These are phyloP conservation scores for Saccharomyces hybrid DNA, from an alignment of 1,139 yeast genomes.

Conservation along the genomic window DNA sequence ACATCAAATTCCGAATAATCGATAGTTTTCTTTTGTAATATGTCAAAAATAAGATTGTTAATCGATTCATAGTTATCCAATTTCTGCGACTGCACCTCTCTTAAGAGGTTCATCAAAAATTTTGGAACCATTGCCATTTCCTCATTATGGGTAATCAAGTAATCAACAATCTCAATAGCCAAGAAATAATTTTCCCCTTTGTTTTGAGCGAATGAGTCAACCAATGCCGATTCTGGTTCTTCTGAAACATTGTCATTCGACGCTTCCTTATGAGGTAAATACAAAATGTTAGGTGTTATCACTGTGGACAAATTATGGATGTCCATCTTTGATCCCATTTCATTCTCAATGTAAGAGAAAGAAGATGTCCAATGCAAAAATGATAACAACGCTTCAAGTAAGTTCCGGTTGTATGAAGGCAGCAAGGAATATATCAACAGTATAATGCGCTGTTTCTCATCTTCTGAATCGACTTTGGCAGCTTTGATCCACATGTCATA, in stretches of 20 bases:
- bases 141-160: constrained; percentile 75
- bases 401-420: constrained; percentile 76
- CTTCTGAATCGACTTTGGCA: constrained; percentile 47
- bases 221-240: constrained; percentile 26
- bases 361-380: constrained; percentile 95
- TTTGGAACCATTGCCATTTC: constrained; percentile 71
- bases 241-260: constrained; percentile 26
- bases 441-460: constrained; percentile 48
- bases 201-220: constrained; percentile 36
- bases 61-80: constrained; percentile 18
- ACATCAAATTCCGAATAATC: constrained; percentile 13
- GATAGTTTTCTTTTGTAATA: constrained; percentile 9
- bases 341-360: constrained; percentile 81
- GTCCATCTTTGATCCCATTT: constrained; percentile 93
- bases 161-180: constrained; percentile 85
- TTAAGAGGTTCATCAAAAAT: constrained; percentile 38
- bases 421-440: constrained; percentile 72
- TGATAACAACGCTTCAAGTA: constrained; percentile 75
- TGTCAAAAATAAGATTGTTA: constrained; percentile 12
- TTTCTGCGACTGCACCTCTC: constrained; percentile 30
- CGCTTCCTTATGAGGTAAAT: constrained; percentile 36
- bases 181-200: constrained; percentile 76
- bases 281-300: constrained; percentile 82
- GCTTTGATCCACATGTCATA: constrained; percentile 78
- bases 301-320: constrained; percentile 92